Percentiles rank a stretch among this genome's conserved stretches.
phyloP scores from a whole-genome alignment of 2,329 filamentous ascomycete species.

The Moelleriella libera region DNA sequence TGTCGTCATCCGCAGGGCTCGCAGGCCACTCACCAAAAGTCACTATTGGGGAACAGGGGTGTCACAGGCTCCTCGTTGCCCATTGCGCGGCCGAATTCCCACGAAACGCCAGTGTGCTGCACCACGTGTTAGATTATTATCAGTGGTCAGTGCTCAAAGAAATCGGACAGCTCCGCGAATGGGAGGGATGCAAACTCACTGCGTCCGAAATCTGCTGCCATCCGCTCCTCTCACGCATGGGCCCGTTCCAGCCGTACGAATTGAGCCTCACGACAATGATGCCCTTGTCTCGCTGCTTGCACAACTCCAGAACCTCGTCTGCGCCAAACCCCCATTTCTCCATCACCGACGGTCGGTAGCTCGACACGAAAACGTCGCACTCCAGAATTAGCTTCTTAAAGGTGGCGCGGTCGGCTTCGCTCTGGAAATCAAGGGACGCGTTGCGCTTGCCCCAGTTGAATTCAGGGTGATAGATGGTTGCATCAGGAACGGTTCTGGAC shows the following conservation, averaged over 20 bases:
- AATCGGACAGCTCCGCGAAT: neutral
- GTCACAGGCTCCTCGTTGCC: conserved; percentile 47
- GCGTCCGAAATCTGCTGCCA: conserved; percentile 59
- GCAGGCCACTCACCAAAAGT: conserved; percentile 30
- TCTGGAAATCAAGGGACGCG: conserved; percentile 47
- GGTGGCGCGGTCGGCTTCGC: conserved; percentile 28
- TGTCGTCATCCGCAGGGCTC: neutral
- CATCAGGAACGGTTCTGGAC: conserved; percentile 48
- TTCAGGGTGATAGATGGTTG: conserved; percentile 59
- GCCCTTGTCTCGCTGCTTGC: conserved; percentile 40
- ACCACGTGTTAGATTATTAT: no score
- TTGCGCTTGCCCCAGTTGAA: conserved; percentile 59
- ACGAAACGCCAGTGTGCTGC: conserved; percentile 36
- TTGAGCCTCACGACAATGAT: conserved; percentile 57
- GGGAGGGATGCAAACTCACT: neutral
- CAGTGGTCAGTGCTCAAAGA: neutral
- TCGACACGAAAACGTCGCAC: conserved; percentile 52
- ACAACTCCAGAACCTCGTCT: conserved; percentile 33
- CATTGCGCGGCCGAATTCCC: conserved; percentile 46
- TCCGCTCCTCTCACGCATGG: conserved; percentile 49
- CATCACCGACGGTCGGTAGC: conserved; percentile 53
- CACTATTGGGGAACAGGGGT: conserved; percentile 50
- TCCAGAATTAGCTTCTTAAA: conserved; percentile 47
- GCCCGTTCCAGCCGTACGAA: conserved; percentile 47
- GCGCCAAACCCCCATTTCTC: conserved; percentile 49